Evolutionary conservation across 495 filamentous ascomycete species (phyloP).

Genomic region (Polyplosphaeria fusca): DNA sequence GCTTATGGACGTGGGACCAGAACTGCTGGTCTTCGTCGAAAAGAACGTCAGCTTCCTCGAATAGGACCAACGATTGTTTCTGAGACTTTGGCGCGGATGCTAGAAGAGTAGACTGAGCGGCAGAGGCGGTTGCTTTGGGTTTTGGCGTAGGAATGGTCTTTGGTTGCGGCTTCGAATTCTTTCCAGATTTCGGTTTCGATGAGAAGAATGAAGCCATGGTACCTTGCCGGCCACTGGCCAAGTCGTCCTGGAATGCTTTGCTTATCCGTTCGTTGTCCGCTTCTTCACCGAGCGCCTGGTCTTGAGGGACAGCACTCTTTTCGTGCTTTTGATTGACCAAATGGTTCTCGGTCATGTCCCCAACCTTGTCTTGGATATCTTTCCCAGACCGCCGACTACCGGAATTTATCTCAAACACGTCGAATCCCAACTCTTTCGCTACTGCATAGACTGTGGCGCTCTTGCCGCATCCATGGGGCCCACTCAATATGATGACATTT

Average conservation of each 20-base stretch:
- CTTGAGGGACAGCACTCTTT: conserved; percentile 13
- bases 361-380: conserved; percentile 87
- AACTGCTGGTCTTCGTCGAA: conserved; percentile 96
- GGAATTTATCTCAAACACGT: conserved; percentile 92
- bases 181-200: conserved; percentile 22
- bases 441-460: conserved; percentile 89
- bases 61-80: conserved; percentile 89
- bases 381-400: conserved; percentile 78
- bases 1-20: conserved; percentile 73
- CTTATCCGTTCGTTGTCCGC: conserved; percentile 21
- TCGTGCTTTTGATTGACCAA: conserved; percentile 59
- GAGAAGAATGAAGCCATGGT: conserved; percentile 78
- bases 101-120: conserved; percentile 20
- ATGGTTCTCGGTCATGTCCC: conserved; percentile 95
- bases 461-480: conserved; percentile 88
- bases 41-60: conserved; percentile 91
- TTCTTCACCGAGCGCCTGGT: conserved; percentile 19
- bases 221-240: conserved; percentile 66
- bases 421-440: conserved; percentile 92
- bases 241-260: conserved; percentile 45
- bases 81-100: conserved; percentile 59
- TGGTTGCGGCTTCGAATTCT: neutral
- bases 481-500: conserved; percentile 79
- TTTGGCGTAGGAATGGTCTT: conserved; percentile 30
- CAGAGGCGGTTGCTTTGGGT: conserved; percentile 1